Base-by-base conservation (phyloP, 2,329 filamentous ascomycete genomes). In the Beauveria asiatica region DNA sequence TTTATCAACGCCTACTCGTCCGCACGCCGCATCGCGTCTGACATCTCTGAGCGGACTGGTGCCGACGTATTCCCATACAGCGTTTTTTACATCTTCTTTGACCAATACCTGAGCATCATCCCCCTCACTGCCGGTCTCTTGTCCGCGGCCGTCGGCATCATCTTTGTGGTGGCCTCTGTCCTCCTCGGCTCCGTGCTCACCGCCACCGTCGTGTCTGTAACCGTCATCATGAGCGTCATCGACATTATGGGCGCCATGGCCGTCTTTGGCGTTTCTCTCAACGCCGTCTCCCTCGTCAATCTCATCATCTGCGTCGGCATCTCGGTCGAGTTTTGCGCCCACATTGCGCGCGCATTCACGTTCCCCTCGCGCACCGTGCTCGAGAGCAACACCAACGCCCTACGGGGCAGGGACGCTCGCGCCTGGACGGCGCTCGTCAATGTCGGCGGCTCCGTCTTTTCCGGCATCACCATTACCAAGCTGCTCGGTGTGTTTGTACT, bases 61-160 rank as follows among this genome's bases (percentile, higher is more conserved):
- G 84, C 90, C 23, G 86, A 94, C 25, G 87, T 99, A 3, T 99
- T 99, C 80, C 91, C 94, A 0, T 99, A 99, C 77, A 95, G 90
- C 66, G 87, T 97, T 62, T 96, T 96, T 73, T 99, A 99, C 77
- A 92, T 99, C 72, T 99, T 97, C 82, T 99, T 99, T 72, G 94
- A 99, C 71, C 94, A 97, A 72, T 99, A 99, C 70, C 83, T 90
- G 6, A 84, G 83, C 61, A 97, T 99, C 63, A 85, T 96, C 21
- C 80, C 82, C 11, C 80, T 97, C 4, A 92, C 93, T 0, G 87
- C 83, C 1, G 84, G 87, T 0, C 83, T 99, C 1, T 82, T 99
- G 33, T 88, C 88, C 45, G 88, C 90, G 3, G 93, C 92, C 0
- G 79, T 97, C 16, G 90, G 82, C 27, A 89, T 96, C 65, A 96